Base-by-base conservation (phyloP, 148 eudicot genomes). In the Arctostaphylos glauca region DNA sequence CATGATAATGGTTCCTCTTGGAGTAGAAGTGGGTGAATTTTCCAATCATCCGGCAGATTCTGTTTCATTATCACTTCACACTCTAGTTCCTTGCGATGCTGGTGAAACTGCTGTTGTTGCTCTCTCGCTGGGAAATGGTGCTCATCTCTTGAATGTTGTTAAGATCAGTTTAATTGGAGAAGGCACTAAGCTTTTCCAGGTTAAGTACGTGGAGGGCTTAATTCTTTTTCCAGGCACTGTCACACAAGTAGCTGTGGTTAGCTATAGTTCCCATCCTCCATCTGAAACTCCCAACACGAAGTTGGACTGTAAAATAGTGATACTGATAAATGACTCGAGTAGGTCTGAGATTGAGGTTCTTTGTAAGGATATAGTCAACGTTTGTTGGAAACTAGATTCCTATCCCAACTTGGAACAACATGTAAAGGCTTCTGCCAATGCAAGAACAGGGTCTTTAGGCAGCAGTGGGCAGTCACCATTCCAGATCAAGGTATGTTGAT, bases 161-260 rank as follows among this genome's bases (percentile, higher is more conserved):
- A 86, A 75, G 83, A 86, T 94, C 80, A 87, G 83, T 67, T 87
- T 81, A 81, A 84, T 80, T 81, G 85, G 89, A 77, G 88, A 90
- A n/a, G 80, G 82, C 76, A 77, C 81, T 18, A 79, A 87, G 72
- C 83, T 75, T 87, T 85, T 95, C 38, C 87, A 88, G 81, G 84
- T 91, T 64, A 94, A 90, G 80, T 92, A 86, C 80, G 62, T 86
- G 44, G 93, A 91, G 84, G 95, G 93, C 43, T 90, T 95, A 55
- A 80, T 94, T 62, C 92, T 95, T 84, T 94, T 91, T 74, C 95
- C 98, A 46, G 88, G 88, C 80, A 75, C 90, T 67, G 80, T 83
- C 79, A 93, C 98, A 71, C 89, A 88, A 72, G 93, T 89, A 54
- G 97, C 94, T 78, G 59, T 90, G 81, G 85, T 93, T 78, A 83